Conservation (phyloP, 2,329 filamentous ascomycete species). For the Trichoderma simmonsii region DNA sequence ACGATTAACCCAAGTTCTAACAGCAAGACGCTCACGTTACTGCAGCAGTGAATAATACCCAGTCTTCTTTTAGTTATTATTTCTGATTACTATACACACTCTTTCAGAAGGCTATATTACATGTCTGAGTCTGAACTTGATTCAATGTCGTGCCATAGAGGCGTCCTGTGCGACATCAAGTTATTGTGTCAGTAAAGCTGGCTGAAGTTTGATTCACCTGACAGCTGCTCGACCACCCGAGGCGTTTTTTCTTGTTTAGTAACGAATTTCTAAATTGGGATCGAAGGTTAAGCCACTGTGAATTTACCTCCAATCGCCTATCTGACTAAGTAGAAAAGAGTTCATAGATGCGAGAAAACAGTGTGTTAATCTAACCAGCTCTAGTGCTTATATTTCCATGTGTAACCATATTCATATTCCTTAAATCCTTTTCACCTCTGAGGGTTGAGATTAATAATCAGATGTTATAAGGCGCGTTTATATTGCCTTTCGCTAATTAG, state of each 20-base stretch:
- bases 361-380: neutral
- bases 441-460: neutral
- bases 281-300: neutral
- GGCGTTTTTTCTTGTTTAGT: neutral
- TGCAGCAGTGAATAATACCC: neutral
- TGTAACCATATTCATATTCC: neutral
- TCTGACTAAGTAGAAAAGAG: neutral
- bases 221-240: neutral
- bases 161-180: neutral
- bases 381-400: neutral
- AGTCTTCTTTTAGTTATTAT: neutral
- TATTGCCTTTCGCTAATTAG: neutral
- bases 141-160: neutral
- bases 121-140: neutral
- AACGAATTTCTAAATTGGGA: neutral
- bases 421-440: neutral
- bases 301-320: neutral
- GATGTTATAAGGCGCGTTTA: neutral
- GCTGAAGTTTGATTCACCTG: neutral
- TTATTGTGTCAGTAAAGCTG: neutral
- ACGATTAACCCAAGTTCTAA: neutral
- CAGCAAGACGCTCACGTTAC: neutral
- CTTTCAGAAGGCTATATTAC: neutral
- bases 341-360: neutral
- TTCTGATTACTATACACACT: neutral